Evolutionary conservation across 371 early-diverging fungal species (phyloP), one percentile per base, ranked within the genome.

Genomic region (Circinella umbellata): DNA sequence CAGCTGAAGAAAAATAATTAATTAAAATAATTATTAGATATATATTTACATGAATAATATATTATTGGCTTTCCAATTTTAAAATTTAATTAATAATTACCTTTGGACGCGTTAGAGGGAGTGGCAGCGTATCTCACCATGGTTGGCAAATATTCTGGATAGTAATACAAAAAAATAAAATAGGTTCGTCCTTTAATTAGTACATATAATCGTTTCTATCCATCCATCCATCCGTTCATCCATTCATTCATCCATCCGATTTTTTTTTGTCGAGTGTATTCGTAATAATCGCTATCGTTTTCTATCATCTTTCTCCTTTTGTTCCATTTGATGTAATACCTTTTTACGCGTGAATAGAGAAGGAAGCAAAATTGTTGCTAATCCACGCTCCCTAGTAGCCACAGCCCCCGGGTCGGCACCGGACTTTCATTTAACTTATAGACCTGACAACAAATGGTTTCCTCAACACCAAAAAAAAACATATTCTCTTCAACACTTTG

Each of bases 111-210:
- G 70, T 78, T 78, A 66, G 77, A 68, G 42, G 81, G 79, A 61
- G 78, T 75, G 70, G 75, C 77, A 70, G 81, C 78, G 73, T 81
- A 81, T 75, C 76, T 81, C 68, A 78, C 81, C 81, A 81, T 81
- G 69, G 49, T 71, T 60, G 63, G 69, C 65, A 61, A 49, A 70
- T 27, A 42, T 36, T 0, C 61, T 62, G 53, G 42, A 37, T 37
- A 37, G 57, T 34, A 36, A 34, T 13, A 55, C 6, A 42, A 42
- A 42, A 42, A 42, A 42, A 42, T 42, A 42, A 9, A 11, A 11
- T 51, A 14, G 4, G 15, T 51, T 14, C 17, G 51, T 5, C 11
- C 17, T 51, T n/a, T 17, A 15, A 17, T 27, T 46, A 39, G 60
- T 13, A 54, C 62, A 17, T 47, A 47, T 27, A 27, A 27, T 27